A percentile compares a stretch with the other conserved stretches of the same genome.
Evolutionary conservation across 768 basidiomycete species (phyloP).

Genomic region (Tricholomella constricta): DNA sequence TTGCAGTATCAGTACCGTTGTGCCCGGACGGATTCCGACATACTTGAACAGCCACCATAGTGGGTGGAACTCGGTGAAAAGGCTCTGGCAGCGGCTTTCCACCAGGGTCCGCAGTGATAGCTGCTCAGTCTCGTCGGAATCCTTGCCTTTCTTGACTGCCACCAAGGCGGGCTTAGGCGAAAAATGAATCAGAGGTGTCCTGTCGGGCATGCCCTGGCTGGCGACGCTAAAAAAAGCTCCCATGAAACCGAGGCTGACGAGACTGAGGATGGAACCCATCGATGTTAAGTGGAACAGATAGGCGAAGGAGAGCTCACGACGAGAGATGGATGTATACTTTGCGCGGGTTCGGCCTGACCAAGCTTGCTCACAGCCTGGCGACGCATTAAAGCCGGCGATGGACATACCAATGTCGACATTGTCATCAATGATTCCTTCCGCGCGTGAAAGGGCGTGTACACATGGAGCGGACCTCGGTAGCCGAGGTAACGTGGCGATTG

Average conservation of each 20-base stretch:
- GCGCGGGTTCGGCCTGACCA: slow-evolving; percentile 16
- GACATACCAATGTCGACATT: slow-evolving; percentile 1
- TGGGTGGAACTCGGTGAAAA: slow-evolving; percentile 45
- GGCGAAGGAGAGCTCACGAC: neutral
- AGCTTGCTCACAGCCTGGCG: neutral
- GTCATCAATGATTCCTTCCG: too few species aligned
- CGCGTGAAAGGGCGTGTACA: neutral
- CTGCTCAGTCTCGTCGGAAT: slow-evolving; percentile 33
- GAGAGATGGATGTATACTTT: slow-evolving; percentile 5
- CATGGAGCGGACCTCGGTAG: neutral
- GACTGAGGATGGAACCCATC: slow-evolving; percentile 34
- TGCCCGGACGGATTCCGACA: slow-evolving; percentile 15
- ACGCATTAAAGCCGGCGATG: slow-evolving; percentile 8
- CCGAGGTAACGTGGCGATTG: too few species aligned
- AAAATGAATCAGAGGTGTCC: slow-evolving; percentile 39
- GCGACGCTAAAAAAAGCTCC: slow-evolving; percentile 32
- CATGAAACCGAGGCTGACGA: slow-evolving; percentile 33
- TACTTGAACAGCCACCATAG: slow-evolving; percentile 54
- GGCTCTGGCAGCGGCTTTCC: slow-evolving; percentile 42
- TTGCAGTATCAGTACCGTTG: neutral
- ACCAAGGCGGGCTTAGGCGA: slow-evolving; percentile 38
- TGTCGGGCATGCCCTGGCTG: slow-evolving; percentile 18
- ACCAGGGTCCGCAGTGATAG: slow-evolving; percentile 41
- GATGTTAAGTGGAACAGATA: slow-evolving; percentile 1
- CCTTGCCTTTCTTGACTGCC: slow-evolving; percentile 32